Evolutionary conservation across 2,329 filamentous ascomycete species (phyloP).

Genomic region (Trichophyton mentagrophytes): DNA sequence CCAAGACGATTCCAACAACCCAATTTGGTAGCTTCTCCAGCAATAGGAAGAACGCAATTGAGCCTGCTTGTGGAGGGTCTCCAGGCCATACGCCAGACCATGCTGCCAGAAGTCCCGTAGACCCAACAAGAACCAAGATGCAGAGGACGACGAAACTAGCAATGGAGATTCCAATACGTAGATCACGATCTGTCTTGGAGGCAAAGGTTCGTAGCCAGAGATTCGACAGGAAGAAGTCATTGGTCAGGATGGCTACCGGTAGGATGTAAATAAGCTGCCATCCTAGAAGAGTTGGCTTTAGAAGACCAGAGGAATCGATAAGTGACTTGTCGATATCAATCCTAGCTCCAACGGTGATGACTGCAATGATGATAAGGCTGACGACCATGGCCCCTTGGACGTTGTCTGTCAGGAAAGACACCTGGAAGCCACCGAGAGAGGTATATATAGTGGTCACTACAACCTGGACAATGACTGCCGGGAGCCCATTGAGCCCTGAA

Average conservation of each 20-base stretch:
- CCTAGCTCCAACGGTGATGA: constrained; percentile 64
- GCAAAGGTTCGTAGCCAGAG: constrained; percentile 80
- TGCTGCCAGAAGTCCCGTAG: constrained; percentile 59
- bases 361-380: constrained; percentile 59
- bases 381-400: constrained; percentile 69
- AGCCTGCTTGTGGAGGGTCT: constrained; percentile 49
- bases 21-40: constrained; percentile 59
- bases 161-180: constrained; percentile 60
- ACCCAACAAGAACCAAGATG: constrained; percentile 60
- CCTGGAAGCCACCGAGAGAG: constrained; percentile 67
- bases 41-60: constrained; percentile 62
- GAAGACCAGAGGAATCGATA: constrained; percentile 55
- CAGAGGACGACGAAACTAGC: constrained; percentile 53
- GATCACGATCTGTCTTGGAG: constrained; percentile 61
- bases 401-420: constrained; percentile 74
- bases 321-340: constrained; percentile 57
- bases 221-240: constrained; percentile 74
- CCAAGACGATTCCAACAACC: constrained; percentile 70
- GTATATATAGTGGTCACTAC: constrained; percentile 72
- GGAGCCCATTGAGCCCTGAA: constrained; percentile 61
- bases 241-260: constrained; percentile 66
- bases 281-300: constrained; percentile 57
- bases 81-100: constrained; percentile 63
- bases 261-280: constrained; percentile 82
- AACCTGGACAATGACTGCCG: constrained; percentile 65